These are phyloP conservation scores for Zoysia matrella DNA, from an alignment of 202 grass and related monocot genomes.

Conservation along the genomic window DNA sequence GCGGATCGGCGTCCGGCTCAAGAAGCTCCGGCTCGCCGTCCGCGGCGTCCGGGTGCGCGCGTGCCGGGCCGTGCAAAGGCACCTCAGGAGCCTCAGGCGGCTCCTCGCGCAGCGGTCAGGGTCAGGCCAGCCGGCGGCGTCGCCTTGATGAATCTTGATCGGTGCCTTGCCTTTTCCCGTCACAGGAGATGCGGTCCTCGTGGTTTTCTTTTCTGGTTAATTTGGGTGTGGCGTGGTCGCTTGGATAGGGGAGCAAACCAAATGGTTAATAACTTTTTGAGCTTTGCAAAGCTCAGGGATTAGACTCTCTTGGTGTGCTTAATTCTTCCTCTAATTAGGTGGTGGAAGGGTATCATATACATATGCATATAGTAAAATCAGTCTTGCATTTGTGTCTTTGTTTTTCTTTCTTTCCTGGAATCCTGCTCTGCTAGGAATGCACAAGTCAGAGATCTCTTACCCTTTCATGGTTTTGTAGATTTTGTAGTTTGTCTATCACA, in stretches of 20 bases:
- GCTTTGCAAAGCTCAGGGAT: no score
- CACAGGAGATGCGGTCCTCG: background rate
- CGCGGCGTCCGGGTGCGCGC: conserved; percentile 44
- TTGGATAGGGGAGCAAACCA: no score
- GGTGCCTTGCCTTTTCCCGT: background rate
- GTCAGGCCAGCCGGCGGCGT: background rate
- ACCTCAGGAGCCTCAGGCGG: conserved; percentile 48
- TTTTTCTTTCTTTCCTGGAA: conserved; percentile 4
- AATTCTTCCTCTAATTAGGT: no score
- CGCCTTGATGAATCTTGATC: background rate
- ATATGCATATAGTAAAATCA: background rate
- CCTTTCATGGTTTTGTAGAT: background rate
- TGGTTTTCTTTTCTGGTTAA: background rate
- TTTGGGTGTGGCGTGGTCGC: background rate
- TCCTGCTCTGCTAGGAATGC: conserved; percentile 20
- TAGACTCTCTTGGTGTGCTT: no score
- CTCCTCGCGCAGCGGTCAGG: background rate
- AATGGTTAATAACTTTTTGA: no score
- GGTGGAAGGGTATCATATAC: no score
- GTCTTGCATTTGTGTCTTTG: background rate
- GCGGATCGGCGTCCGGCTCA: conserved; percentile 59
- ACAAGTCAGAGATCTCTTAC: conserved; percentile 5
- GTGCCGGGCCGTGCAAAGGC: conserved; percentile 45
- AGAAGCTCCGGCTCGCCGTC: conserved; percentile 54
- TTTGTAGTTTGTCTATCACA: background rate